Base-by-base conservation (phyloP, 1,139 yeast genomes). In the Pneumocystis sp. region DNA sequence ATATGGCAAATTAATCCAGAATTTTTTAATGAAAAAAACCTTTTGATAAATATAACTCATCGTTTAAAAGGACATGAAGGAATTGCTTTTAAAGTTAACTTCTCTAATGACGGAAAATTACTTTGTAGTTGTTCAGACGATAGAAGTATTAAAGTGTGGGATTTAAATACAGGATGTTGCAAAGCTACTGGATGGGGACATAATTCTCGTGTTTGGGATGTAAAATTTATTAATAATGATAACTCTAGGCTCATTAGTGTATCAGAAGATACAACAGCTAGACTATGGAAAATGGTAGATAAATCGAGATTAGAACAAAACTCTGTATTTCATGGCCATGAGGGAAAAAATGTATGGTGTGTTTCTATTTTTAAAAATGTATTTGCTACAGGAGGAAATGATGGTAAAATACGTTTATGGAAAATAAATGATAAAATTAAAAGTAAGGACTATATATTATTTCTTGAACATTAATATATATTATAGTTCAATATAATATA, bases 111-210 rank as follows among this genome's bases (percentile, higher is more conserved):
- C 65, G 90, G 87, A 2, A 74, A 77, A 63, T 80, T 77, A 66
- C 76, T 89, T 7, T 83, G 86, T 0, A 85, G 95, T 59, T 93
- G 98, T 73, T 91, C 97, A 0, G 97, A 93, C 74, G 98, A 93
- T 73, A 80, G 98, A 68, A 87, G 96, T 0, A 83, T 93, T 64
- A 85, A 86, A 66, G 74, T 93, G n/a, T 91, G 91, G 85, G 83
- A 83, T 69, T 76, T 85, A 68, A 71, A 72, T 6, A 62, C 71
- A 2, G 93, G 95, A 0, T 70, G 76, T 7, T 76, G 85, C 42
- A 70, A 87, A 50, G 86, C 93, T 0, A 82, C 85, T 57, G 97
- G 96, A 0, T 93, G 97, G 97, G 97, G 97, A 19, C 98, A 93
- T 73, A 86, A 88, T 2, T 91, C 97, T 0, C 81, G 98, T 73